These are phyloP conservation scores for Cladosporium sp. DNA, from an alignment of 2,329 filamentous ascomycete species.

Conservation along the genomic window DNA sequence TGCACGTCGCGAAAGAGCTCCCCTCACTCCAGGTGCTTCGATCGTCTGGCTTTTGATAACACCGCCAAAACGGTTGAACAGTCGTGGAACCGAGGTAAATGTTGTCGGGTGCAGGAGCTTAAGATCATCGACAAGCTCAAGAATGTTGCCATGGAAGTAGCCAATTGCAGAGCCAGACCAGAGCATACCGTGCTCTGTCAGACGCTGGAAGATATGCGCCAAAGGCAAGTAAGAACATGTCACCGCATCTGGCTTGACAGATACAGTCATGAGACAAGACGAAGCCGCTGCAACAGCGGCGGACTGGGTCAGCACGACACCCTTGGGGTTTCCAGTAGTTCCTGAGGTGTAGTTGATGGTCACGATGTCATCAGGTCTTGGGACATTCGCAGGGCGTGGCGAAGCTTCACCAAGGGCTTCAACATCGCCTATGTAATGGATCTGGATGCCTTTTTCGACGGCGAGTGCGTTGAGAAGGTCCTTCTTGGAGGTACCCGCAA, in stretches of 20 bases:
- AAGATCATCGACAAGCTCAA: slow-evolving; percentile 82
- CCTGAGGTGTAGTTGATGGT: slow-evolving; percentile 92
- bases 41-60: slow-evolving; percentile 76
- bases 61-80: slow-evolving; percentile 85
- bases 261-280: slow-evolving; percentile 51
- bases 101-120: slow-evolving; percentile 77
- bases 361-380: slow-evolving; percentile 68
- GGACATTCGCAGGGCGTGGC: slow-evolving; percentile 65
- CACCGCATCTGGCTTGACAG: slow-evolving; percentile 55
- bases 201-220: slow-evolving; percentile 88
- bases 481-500: slow-evolving; percentile 70
- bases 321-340: slow-evolving; percentile 77
- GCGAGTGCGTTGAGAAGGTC: slow-evolving; percentile 73
- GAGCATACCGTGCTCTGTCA: slow-evolving; percentile 72
- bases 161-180: slow-evolving; percentile 71
- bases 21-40: slow-evolving; percentile 73
- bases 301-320: slow-evolving; percentile 74
- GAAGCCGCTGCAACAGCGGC: slow-evolving; percentile 72
- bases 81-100: slow-evolving; percentile 82
- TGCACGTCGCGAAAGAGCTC: slow-evolving; percentile 72
- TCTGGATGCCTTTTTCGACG: slow-evolving; percentile 65
- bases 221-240: slow-evolving; percentile 85
- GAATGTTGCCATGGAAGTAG: slow-evolving; percentile 89
- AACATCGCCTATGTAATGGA: slow-evolving; percentile 75
- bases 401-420: slow-evolving; percentile 72